These are phyloP conservation scores for Trichoderma orchidacearum DNA, from an alignment of 495 filamentous ascomycete genomes.

Conservation along the genomic window DNA sequence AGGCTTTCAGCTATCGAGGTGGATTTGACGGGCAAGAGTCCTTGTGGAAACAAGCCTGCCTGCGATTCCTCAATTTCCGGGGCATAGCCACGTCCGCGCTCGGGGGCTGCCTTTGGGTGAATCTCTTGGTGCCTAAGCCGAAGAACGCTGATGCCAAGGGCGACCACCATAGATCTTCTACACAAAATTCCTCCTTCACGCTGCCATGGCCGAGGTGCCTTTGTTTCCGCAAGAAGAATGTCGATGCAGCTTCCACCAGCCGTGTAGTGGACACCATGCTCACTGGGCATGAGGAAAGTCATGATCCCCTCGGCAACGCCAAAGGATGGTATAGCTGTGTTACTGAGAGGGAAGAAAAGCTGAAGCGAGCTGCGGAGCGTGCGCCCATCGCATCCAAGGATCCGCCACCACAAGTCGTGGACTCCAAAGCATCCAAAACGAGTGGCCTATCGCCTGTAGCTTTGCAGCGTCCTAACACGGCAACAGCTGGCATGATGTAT, in stretches of 20 bases:
- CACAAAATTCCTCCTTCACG: neutral
- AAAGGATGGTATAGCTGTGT: conserved; percentile 50
- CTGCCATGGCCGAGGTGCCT: conserved; percentile 33
- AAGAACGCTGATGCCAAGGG: neutral
- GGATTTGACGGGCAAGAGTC: conserved; percentile 23
- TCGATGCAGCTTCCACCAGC: neutral
- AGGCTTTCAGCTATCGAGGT: conserved; percentile 18
- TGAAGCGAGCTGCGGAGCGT: conserved; percentile 32
- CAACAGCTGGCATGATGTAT: conserved; percentile 55
- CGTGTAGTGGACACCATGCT: conserved; percentile 5
- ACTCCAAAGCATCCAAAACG: conserved; percentile 18
- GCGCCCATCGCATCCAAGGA: conserved; percentile 21
- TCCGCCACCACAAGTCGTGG: conserved; percentile 13
- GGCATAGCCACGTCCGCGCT: conserved; percentile 23
- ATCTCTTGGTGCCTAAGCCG: conserved; percentile 9
- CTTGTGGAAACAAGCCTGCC: conserved; percentile 25
- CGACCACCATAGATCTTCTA: neutral
- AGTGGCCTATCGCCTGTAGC: conserved; percentile 25
- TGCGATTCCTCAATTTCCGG: conserved; percentile 25
- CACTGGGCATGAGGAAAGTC: conserved; percentile 9
- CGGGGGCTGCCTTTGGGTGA: conserved; percentile 20
- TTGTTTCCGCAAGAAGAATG: conserved; percentile 30
- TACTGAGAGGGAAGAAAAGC: conserved; percentile 29
- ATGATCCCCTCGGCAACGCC: conserved; percentile 53
- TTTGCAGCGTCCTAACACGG: conserved; percentile 35